Evolutionary conservation across 805 yeast genomes (phyloP), one percentile per base, ranked within the genome.

Genomic region (Teunomyces stri): DNA sequence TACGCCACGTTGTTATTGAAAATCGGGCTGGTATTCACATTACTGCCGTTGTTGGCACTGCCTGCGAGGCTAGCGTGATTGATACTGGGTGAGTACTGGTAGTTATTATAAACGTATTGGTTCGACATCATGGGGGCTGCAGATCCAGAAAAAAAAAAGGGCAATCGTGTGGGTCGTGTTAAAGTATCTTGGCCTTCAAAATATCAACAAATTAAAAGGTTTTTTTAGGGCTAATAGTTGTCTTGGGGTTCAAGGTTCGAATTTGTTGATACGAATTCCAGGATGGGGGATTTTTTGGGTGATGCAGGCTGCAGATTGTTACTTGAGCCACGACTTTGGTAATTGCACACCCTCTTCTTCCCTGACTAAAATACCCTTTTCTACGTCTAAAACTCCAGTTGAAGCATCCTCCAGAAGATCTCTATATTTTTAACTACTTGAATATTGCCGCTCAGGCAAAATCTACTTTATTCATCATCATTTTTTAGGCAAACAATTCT

Each of bases 61-160:
- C 45, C 39, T 7, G 33, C 25, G 15, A 45, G 35, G 29, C 44
- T 39, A 20, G 52, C 13, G 51, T 64, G 61, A 21, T 57, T 53
- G 47, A 59, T 51, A 43, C 54, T 55, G 43, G 72, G 72, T 31
- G 70, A 65, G 49, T 60, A 66, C 36, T 59, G 69, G 49, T 64
- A 67, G 51, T 53, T 60, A 51, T 60, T 62, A 48, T 66, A 69
- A 42, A 64, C 57, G 53, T 69, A 70, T 43, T 67, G 72, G 49
- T 68, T 70, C 21, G 72, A 53, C 72, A 68, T 68, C 29, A 35
- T 42, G 18, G 44, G 18, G 44, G 38, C 40, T 48, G 46, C 28
- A 29, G 22, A 7, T 43, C 43, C 27, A 25, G 27, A 9, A 25
- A 6, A 9, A 25, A 6, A 21, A 18, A 18, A 21, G 25, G 27